phyloP scores from a whole-genome alignment of 1,284 basidiomycete genomes.

The Malassezia brasiliensis region DNA sequence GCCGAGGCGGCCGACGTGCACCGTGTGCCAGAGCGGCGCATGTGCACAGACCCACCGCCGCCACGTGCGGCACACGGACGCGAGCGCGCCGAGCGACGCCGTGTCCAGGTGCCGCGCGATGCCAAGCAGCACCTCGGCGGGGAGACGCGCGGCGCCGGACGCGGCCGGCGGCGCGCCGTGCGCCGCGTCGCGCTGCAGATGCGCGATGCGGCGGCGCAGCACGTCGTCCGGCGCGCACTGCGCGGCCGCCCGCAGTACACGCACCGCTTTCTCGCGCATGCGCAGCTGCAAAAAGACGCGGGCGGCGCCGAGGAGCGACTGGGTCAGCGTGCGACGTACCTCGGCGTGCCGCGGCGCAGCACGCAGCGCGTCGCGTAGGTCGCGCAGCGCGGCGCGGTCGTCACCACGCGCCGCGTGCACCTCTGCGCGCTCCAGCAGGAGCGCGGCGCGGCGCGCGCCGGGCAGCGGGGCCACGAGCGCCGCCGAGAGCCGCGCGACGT shows the following conservation, averaged over 20 bases:
- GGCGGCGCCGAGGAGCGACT: neutral
- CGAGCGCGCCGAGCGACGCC: neutral
- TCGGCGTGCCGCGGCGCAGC: neutral
- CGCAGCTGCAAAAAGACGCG: neutral
- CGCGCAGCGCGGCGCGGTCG: neutral
- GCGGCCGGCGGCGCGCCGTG: neutral
- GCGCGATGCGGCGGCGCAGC: neutral
- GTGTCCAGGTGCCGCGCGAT: slow-evolving; percentile 4
- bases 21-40: slow-evolving; percentile 9
- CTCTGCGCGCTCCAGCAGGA: neutral
- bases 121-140: slow-evolving; percentile 3
- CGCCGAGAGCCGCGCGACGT: neutral
- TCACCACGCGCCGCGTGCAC: neutral
- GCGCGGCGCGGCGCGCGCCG: neutral
- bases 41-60: neutral
- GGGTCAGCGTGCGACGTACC: neutral
- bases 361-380: slow-evolving; percentile 10
- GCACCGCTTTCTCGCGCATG: slow-evolving; percentile 5
- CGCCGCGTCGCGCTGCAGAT: neutral
- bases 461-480: neutral
- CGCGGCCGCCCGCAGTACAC: slow-evolving; percentile 1
- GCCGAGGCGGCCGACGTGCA: neutral
- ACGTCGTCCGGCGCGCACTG: neutral
- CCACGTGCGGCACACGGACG: slow-evolving; percentile 10
- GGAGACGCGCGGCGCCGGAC: neutral